Conservation (phyloP, 495 filamentous ascomycete species). For the Xylaria grammica region DNA sequence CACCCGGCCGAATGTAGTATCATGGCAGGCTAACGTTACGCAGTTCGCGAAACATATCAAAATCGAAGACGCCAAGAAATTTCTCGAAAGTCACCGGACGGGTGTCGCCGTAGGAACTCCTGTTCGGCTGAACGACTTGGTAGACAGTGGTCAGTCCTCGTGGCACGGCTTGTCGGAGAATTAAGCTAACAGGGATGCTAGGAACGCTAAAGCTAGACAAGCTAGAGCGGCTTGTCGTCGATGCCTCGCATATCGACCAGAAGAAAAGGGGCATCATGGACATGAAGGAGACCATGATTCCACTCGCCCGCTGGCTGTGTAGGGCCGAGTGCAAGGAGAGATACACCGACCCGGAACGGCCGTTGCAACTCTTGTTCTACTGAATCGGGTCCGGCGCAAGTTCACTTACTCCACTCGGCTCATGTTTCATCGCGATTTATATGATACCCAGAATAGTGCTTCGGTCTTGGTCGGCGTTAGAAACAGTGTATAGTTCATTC, state of each 20-base stretch:
- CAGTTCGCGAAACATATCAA: slow-evolving; percentile 98
- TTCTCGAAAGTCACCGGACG: slow-evolving; percentile 71
- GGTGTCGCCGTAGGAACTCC: slow-evolving; percentile 92
- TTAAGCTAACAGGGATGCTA: slow-evolving; percentile 39
- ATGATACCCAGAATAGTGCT: slow-evolving; percentile 23
- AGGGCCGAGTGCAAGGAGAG: slow-evolving; percentile 70
- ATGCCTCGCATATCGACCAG: slow-evolving; percentile 86
- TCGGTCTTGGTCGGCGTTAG: slow-evolving; percentile 20
- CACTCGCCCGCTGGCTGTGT: slow-evolving; percentile 71
- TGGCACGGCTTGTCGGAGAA: neutral
- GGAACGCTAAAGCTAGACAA: slow-evolving; percentile 70
- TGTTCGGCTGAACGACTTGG: slow-evolving; percentile 75
- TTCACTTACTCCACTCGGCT: neutral
- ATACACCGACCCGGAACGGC: slow-evolving; percentile 58
- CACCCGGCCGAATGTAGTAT: neutral
- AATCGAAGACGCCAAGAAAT: slow-evolving; percentile 80
- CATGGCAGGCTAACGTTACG: neutral
- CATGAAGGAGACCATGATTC: slow-evolving; percentile 85
- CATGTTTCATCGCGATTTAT: slow-evolving; percentile 6
- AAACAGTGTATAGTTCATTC: slow-evolving; percentile 21
- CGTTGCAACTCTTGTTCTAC: slow-evolving; percentile 66
- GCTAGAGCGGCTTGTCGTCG: slow-evolving; percentile 81
- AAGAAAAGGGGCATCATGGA: slow-evolving; percentile 93
- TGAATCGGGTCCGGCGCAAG: slow-evolving; percentile 27
- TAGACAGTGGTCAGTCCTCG: slow-evolving; percentile 69